These are phyloP conservation scores for Fusarium metavorans DNA, from an alignment of 2,329 filamentous ascomycete species.

Conservation along the genomic window DNA sequence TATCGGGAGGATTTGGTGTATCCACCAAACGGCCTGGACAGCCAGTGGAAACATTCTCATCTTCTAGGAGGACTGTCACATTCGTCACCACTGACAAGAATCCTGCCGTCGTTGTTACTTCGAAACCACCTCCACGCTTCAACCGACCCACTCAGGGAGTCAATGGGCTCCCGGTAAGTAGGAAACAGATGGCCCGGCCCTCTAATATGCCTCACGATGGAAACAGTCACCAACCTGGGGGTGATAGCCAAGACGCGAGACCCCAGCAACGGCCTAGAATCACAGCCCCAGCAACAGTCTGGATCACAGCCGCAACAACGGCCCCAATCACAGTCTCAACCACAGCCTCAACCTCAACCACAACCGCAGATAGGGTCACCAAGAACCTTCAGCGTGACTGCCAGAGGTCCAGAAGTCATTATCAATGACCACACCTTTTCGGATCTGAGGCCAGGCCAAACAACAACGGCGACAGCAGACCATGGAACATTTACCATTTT, in stretches of 20 bases:
- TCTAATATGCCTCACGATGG: constrained; percentile 1
- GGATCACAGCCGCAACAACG: background rate
- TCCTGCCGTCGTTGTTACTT: constrained; percentile 60
- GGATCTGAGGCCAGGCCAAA: constrained; percentile 52
- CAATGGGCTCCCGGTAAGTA: constrained; percentile 9
- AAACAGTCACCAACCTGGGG: background rate
- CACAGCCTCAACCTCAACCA: background rate
- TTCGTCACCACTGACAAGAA: constrained; percentile 68
- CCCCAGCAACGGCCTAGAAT: constrained; percentile 3
- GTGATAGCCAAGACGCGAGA: background rate
- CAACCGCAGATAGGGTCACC: constrained; percentile 17
- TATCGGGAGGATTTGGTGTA: background rate
- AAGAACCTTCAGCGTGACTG: constrained; percentile 55
- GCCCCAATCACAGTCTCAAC: background rate
- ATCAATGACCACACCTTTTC: constrained; percentile 61
- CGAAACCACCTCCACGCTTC: constrained; percentile 55
- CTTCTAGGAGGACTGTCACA: constrained; percentile 51
- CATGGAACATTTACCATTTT: constrained; percentile 61
- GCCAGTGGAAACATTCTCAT: constrained; percentile 23
- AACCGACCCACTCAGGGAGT: constrained; percentile 37
- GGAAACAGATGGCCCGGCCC: constrained; percentile 38
- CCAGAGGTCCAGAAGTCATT: constrained; percentile 59
- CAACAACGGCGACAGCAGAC: constrained; percentile 56
- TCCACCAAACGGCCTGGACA: constrained; percentile 26
- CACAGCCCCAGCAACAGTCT: background rate